Evolutionary conservation across 1,139 yeast species (phyloP).

Genomic region (Nakaseomyces sp.): DNA sequence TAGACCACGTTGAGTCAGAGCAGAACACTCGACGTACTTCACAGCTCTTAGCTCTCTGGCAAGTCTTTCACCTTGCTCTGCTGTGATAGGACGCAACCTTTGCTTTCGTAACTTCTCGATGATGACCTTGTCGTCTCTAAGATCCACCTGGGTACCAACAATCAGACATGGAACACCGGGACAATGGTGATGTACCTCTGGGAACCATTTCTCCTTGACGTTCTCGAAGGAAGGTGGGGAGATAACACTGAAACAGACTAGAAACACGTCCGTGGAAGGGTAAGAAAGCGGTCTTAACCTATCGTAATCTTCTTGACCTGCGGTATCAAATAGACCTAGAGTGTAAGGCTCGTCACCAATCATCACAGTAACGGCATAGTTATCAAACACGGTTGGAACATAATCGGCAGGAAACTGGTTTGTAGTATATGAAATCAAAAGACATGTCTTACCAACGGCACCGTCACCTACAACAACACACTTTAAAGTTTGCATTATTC

Average conservation of each 20-base stretch:
- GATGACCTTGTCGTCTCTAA: slow-evolving; percentile 84
- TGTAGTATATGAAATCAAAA: slow-evolving; percentile 79
- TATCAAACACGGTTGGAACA: slow-evolving; percentile 85
- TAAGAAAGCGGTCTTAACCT: slow-evolving; percentile 89
- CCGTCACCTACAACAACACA: slow-evolving; percentile 97
- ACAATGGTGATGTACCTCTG: slow-evolving; percentile 94
- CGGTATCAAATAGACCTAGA: slow-evolving; percentile 89
- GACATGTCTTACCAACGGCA: slow-evolving; percentile 90
- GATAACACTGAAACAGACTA: slow-evolving; percentile 86
- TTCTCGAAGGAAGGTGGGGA: slow-evolving; percentile 95
- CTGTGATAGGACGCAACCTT: slow-evolving; percentile 72
- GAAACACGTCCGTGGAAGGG: slow-evolving; percentile 90
- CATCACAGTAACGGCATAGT: slow-evolving; percentile 94
- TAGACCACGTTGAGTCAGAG: slow-evolving; percentile 90
- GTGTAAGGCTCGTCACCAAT: slow-evolving; percentile 97
- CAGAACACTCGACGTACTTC: slow-evolving; percentile 92
- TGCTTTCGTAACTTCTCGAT: slow-evolving; percentile 82
- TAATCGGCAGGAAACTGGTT: slow-evolving; percentile 80
- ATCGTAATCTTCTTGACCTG: slow-evolving; percentile 97
- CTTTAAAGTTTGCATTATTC: slow-evolving; percentile 68
- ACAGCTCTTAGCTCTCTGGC: slow-evolving; percentile 94
- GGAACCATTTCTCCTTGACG: slow-evolving; percentile 95
- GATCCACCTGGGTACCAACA: slow-evolving; percentile 90
- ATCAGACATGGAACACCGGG: slow-evolving; percentile 93
- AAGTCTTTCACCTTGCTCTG: slow-evolving; percentile 80